Evolutionary conservation across 2,329 filamentous ascomycete species (phyloP).

Genomic region (Teratosphaeria nubilosa): DNA sequence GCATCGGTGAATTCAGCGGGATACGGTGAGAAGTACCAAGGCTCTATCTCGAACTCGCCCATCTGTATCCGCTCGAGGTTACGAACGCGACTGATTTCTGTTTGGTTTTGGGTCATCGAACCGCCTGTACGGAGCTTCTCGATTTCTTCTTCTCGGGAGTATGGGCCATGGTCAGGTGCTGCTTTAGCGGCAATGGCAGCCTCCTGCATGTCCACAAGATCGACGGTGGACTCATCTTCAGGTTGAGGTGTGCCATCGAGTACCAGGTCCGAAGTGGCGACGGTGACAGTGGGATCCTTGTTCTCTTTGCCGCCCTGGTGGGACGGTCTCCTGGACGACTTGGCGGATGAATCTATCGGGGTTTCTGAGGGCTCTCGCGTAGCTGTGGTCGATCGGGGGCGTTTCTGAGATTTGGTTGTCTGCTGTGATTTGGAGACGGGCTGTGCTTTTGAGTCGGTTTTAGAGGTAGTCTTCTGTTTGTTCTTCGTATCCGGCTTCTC

Average conservation of each 20-base stretch:
- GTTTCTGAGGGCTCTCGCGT: slow-evolving; percentile 31
- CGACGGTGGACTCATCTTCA: slow-evolving; percentile 43
- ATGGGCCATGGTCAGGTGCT: slow-evolving; percentile 40
- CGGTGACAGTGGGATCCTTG: slow-evolving; percentile 36
- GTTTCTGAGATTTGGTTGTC: slow-evolving; percentile 31
- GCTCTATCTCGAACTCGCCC: slow-evolving; percentile 81
- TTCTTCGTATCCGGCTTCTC: slow-evolving; percentile 84
- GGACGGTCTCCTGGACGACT: slow-evolving; percentile 40
- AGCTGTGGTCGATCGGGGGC: slow-evolving; percentile 33
- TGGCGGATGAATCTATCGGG: slow-evolving; percentile 43
- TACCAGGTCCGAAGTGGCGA: slow-evolving; percentile 34
- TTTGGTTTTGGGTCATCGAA: slow-evolving; percentile 98
- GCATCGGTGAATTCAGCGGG: slow-evolving; percentile 79
- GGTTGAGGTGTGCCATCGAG: slow-evolving; percentile 37
- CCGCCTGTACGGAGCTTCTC: slow-evolving; percentile 90
- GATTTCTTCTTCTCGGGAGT: slow-evolving; percentile 81
- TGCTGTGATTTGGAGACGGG: slow-evolving; percentile 24
- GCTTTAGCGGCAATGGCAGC: slow-evolving; percentile 45
- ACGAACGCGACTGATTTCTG: slow-evolving; percentile 88
- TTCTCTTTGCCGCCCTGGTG: slow-evolving; percentile 54
- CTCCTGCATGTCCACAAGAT: slow-evolving; percentile 43
- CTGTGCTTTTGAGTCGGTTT: slow-evolving; percentile 27
- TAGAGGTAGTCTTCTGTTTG: slow-evolving; percentile 48
- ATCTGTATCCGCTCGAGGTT: slow-evolving; percentile 94
- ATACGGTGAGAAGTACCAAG: slow-evolving; percentile 98